Evolutionary conservation across 2,329 filamentous ascomycete genomes (phyloP).

Genomic region (Aurifilum marmelostoma): DNA sequence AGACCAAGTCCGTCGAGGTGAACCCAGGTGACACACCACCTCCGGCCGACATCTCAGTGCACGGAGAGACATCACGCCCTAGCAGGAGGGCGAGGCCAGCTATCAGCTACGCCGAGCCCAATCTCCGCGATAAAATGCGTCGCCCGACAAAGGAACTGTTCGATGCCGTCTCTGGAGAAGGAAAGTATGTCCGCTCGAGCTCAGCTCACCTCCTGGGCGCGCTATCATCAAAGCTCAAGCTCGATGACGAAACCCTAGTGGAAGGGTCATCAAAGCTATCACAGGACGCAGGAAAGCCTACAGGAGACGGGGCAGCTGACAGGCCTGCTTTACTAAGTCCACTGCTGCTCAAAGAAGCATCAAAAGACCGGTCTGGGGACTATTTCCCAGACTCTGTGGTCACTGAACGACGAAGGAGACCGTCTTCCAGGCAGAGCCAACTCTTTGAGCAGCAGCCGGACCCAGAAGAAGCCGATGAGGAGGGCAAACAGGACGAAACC

Average conservation of each 20-base stretch:
- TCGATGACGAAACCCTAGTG: conserved; percentile 35
- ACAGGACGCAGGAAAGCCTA: conserved; percentile 33
- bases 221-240: conserved; percentile 41
- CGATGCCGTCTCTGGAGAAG: conserved; percentile 72
- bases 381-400: conserved; percentile 40
- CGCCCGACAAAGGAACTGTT: conserved; percentile 76
- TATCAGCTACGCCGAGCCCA: conserved; percentile 83
- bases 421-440: conserved; percentile 37
- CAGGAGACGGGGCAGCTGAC: conserved; percentile 30
- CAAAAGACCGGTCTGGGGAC: conserved; percentile 40
- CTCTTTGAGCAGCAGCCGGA: conserved; percentile 16
- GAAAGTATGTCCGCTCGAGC: conserved; percentile 48
- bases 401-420: conserved; percentile 47
- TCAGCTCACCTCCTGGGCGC: conserved; percentile 34
- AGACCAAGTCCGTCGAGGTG: conserved; percentile 42
- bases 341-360: conserved; percentile 38
- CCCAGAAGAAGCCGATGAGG: conserved; percentile 1
- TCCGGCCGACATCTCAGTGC: conserved; percentile 58
- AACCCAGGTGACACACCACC: conserved; percentile 60
- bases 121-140: conserved; percentile 81
- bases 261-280: conserved; percentile 32
- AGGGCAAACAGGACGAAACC: conserved; percentile 9
- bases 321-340: conserved; percentile 42
- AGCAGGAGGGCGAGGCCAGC: conserved; percentile 68
- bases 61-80: conserved; percentile 62